Evolutionary conservation across 2,329 filamentous ascomycete genomes (phyloP).

Genomic region (Diaporthe sp.): DNA sequence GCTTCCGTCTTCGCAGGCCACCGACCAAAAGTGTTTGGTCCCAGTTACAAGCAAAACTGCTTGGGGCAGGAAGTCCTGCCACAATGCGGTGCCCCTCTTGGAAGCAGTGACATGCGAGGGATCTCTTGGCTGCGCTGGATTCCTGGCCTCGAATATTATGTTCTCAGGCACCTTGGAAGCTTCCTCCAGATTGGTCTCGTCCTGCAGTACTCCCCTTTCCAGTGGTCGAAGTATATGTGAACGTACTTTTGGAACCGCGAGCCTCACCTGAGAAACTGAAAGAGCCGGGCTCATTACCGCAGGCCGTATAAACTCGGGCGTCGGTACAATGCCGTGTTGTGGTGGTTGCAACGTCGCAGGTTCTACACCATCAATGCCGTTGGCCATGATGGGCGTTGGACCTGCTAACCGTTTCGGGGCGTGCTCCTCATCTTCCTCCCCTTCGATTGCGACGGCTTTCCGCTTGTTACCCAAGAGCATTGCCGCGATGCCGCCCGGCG

Average conservation of each 20-base stretch:
- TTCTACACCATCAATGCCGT: slow-evolving; percentile 81
- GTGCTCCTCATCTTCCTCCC: slow-evolving; percentile 77
- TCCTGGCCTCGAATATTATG: slow-evolving; percentile 87
- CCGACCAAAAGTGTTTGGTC: slow-evolving; percentile 91
- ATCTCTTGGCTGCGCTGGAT: slow-evolving; percentile 79
- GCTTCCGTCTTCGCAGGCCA: slow-evolving; percentile 91
- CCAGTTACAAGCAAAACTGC: slow-evolving; percentile 91
- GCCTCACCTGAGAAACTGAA: slow-evolving; percentile 81
- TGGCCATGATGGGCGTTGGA: slow-evolving; percentile 78
- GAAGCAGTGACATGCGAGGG: slow-evolving; percentile 86
- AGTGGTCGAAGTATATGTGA: slow-evolving; percentile 85
- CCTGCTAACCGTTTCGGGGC: slow-evolving; percentile 65
- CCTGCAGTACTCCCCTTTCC: slow-evolving; percentile 71
- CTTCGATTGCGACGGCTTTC: slow-evolving; percentile 78
- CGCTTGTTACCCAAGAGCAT: slow-evolving; percentile 94
- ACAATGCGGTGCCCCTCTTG: slow-evolving; percentile 82
- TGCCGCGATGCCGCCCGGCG: slow-evolving; percentile 86
- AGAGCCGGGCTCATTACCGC: slow-evolving; percentile 87
- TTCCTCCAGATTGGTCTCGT: slow-evolving; percentile 66
- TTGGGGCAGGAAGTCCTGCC: slow-evolving; percentile 93
- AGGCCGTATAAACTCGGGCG: slow-evolving; percentile 86
- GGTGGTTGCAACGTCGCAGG: slow-evolving; percentile 74
- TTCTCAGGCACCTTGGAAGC: slow-evolving; percentile 74
- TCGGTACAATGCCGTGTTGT: slow-evolving; percentile 71
- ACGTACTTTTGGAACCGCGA: slow-evolving; percentile 89